phyloP scores from a whole-genome alignment of 768 basidiomycete genomes.

The Trametes coccinea region DNA sequence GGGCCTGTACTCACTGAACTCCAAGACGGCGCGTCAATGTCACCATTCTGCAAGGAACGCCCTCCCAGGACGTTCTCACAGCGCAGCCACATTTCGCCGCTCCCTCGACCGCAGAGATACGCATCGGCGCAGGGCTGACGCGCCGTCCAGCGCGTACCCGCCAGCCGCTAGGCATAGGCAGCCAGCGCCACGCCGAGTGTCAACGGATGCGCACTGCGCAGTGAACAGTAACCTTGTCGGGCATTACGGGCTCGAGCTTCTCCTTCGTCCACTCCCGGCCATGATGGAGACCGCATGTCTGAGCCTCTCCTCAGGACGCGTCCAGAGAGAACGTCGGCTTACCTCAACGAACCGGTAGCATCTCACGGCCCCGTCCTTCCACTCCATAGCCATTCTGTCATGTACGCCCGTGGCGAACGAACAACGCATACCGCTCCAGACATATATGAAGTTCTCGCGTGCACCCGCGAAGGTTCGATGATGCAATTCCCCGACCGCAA shows the following conservation, averaged over 20 bases:
- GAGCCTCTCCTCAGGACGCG: not conserved
- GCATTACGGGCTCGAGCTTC: not conserved
- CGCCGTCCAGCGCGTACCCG: too few relatives aligned
- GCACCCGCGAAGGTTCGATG: constrained; percentile 13
- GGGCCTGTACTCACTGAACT: constrained; percentile 6
- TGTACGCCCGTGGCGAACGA: too few relatives aligned
- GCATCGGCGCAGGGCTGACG: too few relatives aligned
- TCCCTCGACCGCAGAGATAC: not conserved
- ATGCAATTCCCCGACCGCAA: not conserved
- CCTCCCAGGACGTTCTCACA: constrained; percentile 3
- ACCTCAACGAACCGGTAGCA: not conserved
- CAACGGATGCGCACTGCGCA: not conserved
- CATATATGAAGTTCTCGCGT: not conserved
- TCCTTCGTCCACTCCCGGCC: not conserved
- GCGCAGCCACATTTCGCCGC: constrained; percentile 19
- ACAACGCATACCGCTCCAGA: too few relatives aligned
- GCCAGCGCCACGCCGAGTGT: too few relatives aligned
- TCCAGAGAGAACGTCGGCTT: not conserved
- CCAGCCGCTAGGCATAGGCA: too few relatives aligned
- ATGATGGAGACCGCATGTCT: not conserved
- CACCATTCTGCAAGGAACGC: not conserved
- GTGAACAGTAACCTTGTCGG: not conserved
- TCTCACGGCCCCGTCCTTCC: not conserved
- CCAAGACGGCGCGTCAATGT: not conserved
- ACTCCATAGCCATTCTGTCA: not conserved